Evolutionary conservation across 2,329 filamentous ascomycete species (phyloP).

Genomic region (Aspergillus caelatus): DNA sequence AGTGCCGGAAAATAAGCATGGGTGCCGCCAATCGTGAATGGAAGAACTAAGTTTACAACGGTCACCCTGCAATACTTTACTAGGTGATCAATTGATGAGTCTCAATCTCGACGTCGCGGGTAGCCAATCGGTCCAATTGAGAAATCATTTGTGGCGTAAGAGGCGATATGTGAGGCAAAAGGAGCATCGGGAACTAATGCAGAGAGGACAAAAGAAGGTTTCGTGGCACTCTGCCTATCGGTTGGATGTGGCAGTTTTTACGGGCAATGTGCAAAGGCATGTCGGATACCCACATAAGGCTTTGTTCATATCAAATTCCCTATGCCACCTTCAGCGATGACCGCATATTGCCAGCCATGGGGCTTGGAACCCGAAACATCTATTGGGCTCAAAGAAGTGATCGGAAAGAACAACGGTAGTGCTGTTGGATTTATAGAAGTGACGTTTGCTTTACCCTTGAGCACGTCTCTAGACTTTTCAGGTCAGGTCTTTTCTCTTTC

Average conservation of each 20-base stretch:
- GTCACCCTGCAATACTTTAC: slow-evolving; percentile 7
- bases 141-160: slow-evolving; percentile 3
- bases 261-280: not conserved
- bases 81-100: slow-evolving; percentile 20
- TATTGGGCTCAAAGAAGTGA: slow-evolving; percentile 6
- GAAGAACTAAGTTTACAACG: slow-evolving; percentile 5
- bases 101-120: slow-evolving; percentile 6
- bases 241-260: slow-evolving; percentile 17
- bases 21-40: slow-evolving; percentile 7
- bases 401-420: slow-evolving; percentile 9
- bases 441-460: not conserved
- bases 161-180: not conserved
- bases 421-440: slow-evolving; percentile 3
- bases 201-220: slow-evolving; percentile 1
- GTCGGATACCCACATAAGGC: slow-evolving; percentile 34
- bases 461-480: not conserved
- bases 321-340: slow-evolving; percentile 2
- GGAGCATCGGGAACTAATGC: not conserved
- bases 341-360: slow-evolving; percentile 7
- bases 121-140: slow-evolving; percentile 3
- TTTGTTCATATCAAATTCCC: slow-evolving; percentile 18
- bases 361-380: not conserved
- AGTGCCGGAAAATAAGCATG: slow-evolving; percentile 13
- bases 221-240: not conserved
- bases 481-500: not conserved